phyloP scores from a whole-genome alignment of 768 basidiomycete species.

The Tylopilus felleus region DNA sequence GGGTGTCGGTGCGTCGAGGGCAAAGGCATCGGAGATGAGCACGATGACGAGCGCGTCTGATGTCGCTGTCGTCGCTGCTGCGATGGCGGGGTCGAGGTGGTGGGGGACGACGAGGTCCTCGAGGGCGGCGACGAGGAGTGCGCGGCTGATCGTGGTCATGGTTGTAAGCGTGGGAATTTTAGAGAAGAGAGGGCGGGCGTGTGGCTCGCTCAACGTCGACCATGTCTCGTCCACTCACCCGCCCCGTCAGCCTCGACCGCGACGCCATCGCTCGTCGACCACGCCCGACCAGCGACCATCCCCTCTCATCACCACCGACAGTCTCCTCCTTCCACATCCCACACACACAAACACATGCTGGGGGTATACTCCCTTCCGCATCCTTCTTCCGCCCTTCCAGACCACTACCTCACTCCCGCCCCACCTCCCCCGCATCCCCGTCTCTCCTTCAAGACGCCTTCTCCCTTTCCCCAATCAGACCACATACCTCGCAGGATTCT shows the following conservation, averaged over 20 bases:
- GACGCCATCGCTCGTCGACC: too few species aligned
- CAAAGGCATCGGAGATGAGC: constrained; percentile 63
- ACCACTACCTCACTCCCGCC: constrained; percentile 46
- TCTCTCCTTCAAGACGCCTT: constrained; percentile 27
- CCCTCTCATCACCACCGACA: constrained; percentile 28
- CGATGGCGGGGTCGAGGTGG: constrained; percentile 54
- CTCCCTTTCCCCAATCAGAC: constrained; percentile 39
- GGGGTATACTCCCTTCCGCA: constrained; percentile 73
- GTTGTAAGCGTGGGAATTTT: constrained; percentile 22
- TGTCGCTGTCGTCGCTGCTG: constrained; percentile 43
- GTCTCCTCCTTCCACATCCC: constrained; percentile 39
- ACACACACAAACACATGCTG: constrained; percentile 68
- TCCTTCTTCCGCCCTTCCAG: constrained; percentile 75
- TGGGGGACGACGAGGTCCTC: constrained; percentile 48
- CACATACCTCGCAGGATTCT: constrained; percentile 40
- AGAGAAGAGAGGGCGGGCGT: too few species aligned
- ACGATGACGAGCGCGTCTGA: constrained; percentile 55
- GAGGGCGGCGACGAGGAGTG: constrained; percentile 54
- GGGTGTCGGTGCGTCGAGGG: constrained; percentile 29
- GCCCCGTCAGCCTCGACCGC: too few species aligned
- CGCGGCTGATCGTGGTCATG: constrained; percentile 10
- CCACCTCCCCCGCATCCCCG: constrained; percentile 34
- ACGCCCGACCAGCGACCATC: constrained; percentile 14
- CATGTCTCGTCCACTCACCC: neutral
- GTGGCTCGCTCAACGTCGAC: too few species aligned